A percentile compares a stretch with the other conserved stretches of the same genome.
phyloP scores from a whole-genome alignment of 306 rosid genomes.

The Cucumis melo region DNA sequence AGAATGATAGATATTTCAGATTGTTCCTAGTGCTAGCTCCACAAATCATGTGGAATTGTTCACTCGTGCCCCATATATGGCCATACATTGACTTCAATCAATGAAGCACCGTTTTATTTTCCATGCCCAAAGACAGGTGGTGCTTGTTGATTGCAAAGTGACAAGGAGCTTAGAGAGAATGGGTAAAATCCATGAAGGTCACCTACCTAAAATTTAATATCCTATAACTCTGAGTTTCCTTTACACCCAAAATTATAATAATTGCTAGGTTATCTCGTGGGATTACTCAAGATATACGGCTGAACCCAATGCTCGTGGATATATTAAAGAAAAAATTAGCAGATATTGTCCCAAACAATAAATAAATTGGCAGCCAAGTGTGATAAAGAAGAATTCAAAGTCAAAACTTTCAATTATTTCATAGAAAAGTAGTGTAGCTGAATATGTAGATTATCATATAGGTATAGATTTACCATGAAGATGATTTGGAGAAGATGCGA shows the following conservation, averaged over 20 bases:
- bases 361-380: neutral
- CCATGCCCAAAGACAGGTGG: neutral
- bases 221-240: too few species aligned
- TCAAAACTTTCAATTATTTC: neutral
- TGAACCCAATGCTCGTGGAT: too few species aligned
- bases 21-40: neutral
- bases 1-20: neutral
- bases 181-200: too few species aligned
- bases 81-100: neutral
- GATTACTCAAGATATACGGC: too few species aligned
- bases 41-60: neutral
- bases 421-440: neutral
- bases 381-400: neutral
- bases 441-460: neutral
- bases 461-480: neutral
- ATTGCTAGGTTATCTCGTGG: too few species aligned
- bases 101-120: neutral
- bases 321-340: neutral
- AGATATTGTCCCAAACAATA: neutral
- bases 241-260: too few species aligned
- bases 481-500: neutral
- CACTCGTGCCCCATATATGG: neutral
- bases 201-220: too few species aligned
- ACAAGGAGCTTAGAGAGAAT: too few species aligned
- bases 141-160: neutral